Base-by-base conservation (phyloP, 306 rosid genomes). In the Psophocarpus tetragonolobus region DNA sequence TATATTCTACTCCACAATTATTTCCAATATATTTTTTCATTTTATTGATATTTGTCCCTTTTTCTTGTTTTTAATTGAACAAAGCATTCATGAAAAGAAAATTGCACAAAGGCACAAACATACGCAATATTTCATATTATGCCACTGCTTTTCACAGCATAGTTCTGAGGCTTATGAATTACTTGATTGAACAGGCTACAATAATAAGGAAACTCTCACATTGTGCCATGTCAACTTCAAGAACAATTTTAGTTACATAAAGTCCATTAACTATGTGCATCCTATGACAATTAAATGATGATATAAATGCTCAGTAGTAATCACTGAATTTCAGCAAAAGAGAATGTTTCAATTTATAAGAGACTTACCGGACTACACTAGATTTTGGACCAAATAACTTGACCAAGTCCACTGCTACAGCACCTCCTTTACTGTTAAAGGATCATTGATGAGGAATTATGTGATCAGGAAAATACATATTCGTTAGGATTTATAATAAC, bases 301-400 rank as follows among this genome's bases (percentile, higher is more conserved):
- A 66, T 63, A 57, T 36, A 50, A 47, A 68, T 48, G 71, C 30
- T 68, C 61, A 26, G 67, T 36, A 21, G 18, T 35, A 77, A 38
- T 32, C 20, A 50, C 29, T 39, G 2, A 48, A 48, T 75, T 82
- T 63, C 57, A 50, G 64, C 63, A 38, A 17, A 24, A 32, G 30
- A 36, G 32, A 65, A 74, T 0, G 39, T 21, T 41, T 27, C 54
- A 27, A 63, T 33, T 70, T 60, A 77, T 64, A 24, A 10, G 72
- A 70, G 54, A 89, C 97, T 85, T 81, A 95, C 97, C 97, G 90
- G 76, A 95, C 82, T 42, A 91, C 97, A 62, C 86, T 91, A 33
- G 97, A 91, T 86, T 74, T 92, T 15, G 87, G 91, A 82, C 97
- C 96, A 84, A 92, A 92, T 81, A 93, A 81, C 92, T 88, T 95